A percentile compares a stretch with the other conserved stretches of the same genome.
Evolutionary conservation across 192 early-diverging fungal genomes (phyloP).

Genomic region (Allomyces javanicus): DNA sequence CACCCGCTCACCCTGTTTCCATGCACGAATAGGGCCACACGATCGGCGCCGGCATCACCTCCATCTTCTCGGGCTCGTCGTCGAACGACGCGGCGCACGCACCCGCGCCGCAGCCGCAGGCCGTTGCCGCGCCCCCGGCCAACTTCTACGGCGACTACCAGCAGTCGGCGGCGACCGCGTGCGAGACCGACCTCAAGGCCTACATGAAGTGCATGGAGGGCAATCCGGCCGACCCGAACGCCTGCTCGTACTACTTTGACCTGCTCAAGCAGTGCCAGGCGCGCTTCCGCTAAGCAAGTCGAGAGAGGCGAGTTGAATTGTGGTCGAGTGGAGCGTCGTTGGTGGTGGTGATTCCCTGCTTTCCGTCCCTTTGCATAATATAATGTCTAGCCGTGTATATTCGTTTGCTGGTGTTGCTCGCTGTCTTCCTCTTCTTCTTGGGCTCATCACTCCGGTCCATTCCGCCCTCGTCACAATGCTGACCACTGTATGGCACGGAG

Average conservation of each 20-base stretch:
- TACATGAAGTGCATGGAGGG: conserved; percentile 72
- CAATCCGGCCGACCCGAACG: conserved; percentile 53
- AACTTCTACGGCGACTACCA: background rate
- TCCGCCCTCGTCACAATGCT: too few relatives aligned
- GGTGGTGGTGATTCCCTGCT: too few relatives aligned
- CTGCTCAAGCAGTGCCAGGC: conserved; percentile 73
- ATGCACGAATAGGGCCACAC: conserved; percentile 17
- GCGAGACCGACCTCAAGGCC: conserved; percentile 58
- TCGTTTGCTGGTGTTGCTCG: too few relatives aligned
- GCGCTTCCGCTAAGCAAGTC: background rate
- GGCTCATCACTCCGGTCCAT: too few relatives aligned
- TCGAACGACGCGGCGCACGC: background rate
- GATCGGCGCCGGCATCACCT: conserved; percentile 21
- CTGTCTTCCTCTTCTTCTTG: too few relatives aligned
- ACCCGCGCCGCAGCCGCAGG: conserved; percentile 5
- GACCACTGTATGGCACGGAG: too few relatives aligned
- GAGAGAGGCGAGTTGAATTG: too few relatives aligned
- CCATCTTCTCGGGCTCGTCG: conserved; percentile 16
- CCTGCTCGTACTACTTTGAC: conserved; percentile 83
- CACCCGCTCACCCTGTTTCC: background rate
- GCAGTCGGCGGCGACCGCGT: conserved; percentile 11
- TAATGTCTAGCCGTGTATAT: too few relatives aligned
- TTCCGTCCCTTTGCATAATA: too few relatives aligned
- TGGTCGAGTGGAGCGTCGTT: too few relatives aligned
- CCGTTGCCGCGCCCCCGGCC: conserved; percentile 1